Base-by-base conservation (phyloP, 768 basidiomycete genomes). In the Amanita muscaria region DNA sequence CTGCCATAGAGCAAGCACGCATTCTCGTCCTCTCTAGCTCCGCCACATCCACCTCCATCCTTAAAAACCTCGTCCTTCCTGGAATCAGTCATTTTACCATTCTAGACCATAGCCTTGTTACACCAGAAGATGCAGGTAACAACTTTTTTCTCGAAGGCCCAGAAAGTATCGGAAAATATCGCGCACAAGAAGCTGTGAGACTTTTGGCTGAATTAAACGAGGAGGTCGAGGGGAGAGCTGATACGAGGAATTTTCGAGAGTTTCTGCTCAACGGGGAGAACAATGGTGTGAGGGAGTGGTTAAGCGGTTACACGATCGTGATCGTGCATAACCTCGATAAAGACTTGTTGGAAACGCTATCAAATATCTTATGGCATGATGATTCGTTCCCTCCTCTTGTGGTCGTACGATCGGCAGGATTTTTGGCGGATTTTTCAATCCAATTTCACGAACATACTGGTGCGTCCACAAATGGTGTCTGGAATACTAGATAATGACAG, bases 11-110 rank as follows among this genome's bases (percentile, higher is more conserved):
- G 62, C 72, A 79, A 2, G 74, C 91, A 10, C 76, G 83, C 37
- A 70, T 97, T 33, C 74, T 98, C 23, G 79, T 96, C 52, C 63
- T 97, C 47, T 83, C 82, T 31, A 83, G 70, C 0, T 79, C 81
- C 18, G 89, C 90, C 0, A 89, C 92, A 1, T 81, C 87, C 2
- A 88, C 91, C 24, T 83, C 88, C 38, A 78, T 88, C 52, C 73
- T 99, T 45, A 98, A 99, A 73, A 98, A 98, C 58, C 82, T 98
- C 49, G 91, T 98, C 30, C 77, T 98, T 6, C 96, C 96, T 2
- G 94, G 94, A 6, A 80, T 97, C 51, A 90, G 93, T n/a, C 79
- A 87, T 57, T 98, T 96, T 60, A 94, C 93, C 38, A 77, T 98
- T 59, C 76, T 96, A 48, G 91, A 93, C 56, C 64, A 74, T 18